phyloP scores from a whole-genome alignment of 2,329 filamentous ascomycete genomes.

The Cryphonectria carpinicola region DNA sequence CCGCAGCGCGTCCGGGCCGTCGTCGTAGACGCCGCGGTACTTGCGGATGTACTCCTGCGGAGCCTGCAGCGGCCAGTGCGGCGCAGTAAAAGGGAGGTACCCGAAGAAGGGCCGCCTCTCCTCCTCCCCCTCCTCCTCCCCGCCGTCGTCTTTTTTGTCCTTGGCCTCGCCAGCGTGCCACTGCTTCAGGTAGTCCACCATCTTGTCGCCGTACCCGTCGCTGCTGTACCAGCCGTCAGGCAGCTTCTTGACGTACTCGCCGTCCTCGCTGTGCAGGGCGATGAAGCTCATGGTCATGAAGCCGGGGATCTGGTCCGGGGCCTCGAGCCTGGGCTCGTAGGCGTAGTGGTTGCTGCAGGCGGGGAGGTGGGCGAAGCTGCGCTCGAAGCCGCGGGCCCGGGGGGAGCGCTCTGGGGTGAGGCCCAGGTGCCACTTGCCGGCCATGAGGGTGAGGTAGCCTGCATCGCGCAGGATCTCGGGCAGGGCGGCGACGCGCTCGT shows the following conservation, averaged over 20 bases:
- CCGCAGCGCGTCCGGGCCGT: slow-evolving; percentile 61
- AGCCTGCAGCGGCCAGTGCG: slow-evolving; percentile 67
- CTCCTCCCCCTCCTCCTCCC: slow-evolving; percentile 15
- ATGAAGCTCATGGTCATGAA: slow-evolving; percentile 46
- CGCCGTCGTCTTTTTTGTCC: slow-evolving; percentile 31
- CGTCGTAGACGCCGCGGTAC: slow-evolving; percentile 63
- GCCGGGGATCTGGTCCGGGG: slow-evolving; percentile 44
- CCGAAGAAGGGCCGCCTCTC: slow-evolving; percentile 56
- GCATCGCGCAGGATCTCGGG: slow-evolving; percentile 37
- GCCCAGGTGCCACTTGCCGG: slow-evolving; percentile 45
- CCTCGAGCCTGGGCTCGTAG: slow-evolving; percentile 49
- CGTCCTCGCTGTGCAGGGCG: slow-evolving; percentile 44
- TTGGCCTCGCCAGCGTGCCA: slow-evolving; percentile 41
- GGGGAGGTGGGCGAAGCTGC: slow-evolving; percentile 62
- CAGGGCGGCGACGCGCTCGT: slow-evolving; percentile 36
- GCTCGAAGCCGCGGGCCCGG: slow-evolving; percentile 60
- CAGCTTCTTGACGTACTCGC: slow-evolving; percentile 45
- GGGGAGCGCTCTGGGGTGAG: slow-evolving; percentile 61
- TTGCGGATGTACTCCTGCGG: slow-evolving; percentile 58
- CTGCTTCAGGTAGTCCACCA: slow-evolving; percentile 55
- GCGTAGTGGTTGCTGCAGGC: slow-evolving; percentile 62
- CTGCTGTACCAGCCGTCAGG: slow-evolving; percentile 59
- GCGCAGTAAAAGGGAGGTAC: slow-evolving; percentile 64
- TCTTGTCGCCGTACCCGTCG: slow-evolving; percentile 55
- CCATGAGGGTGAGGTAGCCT: slow-evolving; percentile 39